Base-by-base conservation (phyloP, 805 yeast species). In the Saccharomyces eubayanus region DNA sequence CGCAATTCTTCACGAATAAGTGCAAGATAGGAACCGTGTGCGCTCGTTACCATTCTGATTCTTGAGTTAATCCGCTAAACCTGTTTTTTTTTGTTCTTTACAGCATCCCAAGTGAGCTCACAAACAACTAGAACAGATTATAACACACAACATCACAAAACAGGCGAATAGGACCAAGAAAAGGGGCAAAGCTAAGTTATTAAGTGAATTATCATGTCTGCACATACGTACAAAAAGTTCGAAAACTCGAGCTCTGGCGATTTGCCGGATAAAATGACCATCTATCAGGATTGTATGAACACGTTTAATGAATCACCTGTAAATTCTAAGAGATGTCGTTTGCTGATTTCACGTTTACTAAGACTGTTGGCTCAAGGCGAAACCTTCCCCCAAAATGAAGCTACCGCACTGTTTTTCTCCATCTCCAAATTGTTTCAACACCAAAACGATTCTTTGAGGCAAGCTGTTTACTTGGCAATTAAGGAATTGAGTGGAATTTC, bases 361-460 rank as follows among this genome's bases (percentile, higher is more conserved):
- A 81, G 96, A 65, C 78, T 94, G 67, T 73, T 94, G 57, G 86
- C 89, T 65, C 77, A 84, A 53, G 98, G 98, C 53, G 96, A 89
- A 66, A 77, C 81, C 27, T 94, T 92, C 74, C 95, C 95, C 49
- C 78, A 82, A 52, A 84, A 82, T 59, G 98, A 94, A 72, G 89
- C 97, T 28, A 94, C 99, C 31, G 84, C 89, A 47, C 76, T 94
- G 64, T 94, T 94, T 71, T 94, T 94, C 72, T 87, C 96, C 11
- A 87, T 92, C 64, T 89, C 97, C 49, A 92, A 92, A 74, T 77
- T 94, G 63, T 94, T 94, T 70, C 99, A 94, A 69, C 96, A 92
- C 72, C 87, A 84, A 69, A 82, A 87, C 16, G 80, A 81, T 43
- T 77, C 89, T 0, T 79, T 94, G 67, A 85, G 99, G 72, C 99